phyloP scores from a whole-genome alignment of 805 yeast species.

The Ogataea angusta region DNA sequence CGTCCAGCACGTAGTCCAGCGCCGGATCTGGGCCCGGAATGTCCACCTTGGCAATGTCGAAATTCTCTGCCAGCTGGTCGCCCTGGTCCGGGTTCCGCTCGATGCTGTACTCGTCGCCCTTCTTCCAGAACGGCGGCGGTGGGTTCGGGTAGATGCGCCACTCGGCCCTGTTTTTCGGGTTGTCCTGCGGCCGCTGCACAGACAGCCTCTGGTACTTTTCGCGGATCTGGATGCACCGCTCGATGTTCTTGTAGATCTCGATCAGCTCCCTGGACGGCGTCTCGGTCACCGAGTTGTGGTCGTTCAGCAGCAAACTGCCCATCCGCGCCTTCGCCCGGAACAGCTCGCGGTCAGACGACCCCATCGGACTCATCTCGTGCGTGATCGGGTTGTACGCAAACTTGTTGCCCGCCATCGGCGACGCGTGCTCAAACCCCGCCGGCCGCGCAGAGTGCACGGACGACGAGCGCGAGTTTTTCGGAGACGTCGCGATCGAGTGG shows the following conservation, averaged over 20 bases:
- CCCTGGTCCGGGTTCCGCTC: conserved; percentile 23
- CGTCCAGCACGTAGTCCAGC: conserved; percentile 46
- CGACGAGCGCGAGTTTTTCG: conserved; percentile 27
- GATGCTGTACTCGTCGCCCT: conserved; percentile 27
- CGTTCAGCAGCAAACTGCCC: conserved; percentile 45
- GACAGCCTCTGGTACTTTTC: conserved; percentile 71
- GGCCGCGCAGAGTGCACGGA: conserved; percentile 29
- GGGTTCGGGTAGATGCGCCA: conserved; percentile 93
- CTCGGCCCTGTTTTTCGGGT: conserved; percentile 72
- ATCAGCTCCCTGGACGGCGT: conserved; percentile 67
- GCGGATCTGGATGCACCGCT: conserved; percentile 68
- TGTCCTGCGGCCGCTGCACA: conserved; percentile 66
- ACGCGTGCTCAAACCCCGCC: conserved; percentile 34
- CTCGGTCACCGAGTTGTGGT: conserved; percentile 48
- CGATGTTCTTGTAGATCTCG: conserved; percentile 58
- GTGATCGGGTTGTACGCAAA: conserved; percentile 30
- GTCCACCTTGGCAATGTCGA: conserved; percentile 52
- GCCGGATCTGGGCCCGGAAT: conserved; percentile 50
- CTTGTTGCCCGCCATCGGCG: conserved; percentile 35
- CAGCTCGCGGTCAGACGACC: conserved; percentile 3
- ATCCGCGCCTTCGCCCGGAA: conserved; percentile 36
- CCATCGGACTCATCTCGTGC: conserved; percentile 23
- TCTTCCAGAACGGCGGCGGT: conserved; percentile 84
- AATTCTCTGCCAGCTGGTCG: conserved; percentile 43
- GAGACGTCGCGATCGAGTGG: conserved; percentile 40